Evolutionary conservation across 495 filamentous ascomycete genomes (phyloP).

Genomic region (Talaromyces stipitatus): DNA sequence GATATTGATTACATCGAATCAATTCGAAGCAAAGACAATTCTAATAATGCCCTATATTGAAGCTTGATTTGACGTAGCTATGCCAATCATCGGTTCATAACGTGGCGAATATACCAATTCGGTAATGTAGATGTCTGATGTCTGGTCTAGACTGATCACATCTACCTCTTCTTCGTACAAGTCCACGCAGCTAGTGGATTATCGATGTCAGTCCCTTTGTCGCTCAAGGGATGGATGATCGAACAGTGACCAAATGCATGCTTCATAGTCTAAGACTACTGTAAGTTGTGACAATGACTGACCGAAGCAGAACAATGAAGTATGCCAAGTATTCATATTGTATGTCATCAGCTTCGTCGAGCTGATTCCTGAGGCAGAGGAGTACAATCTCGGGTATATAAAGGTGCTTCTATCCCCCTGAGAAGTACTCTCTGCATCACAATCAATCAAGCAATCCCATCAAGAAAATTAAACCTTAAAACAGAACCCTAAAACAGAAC

Average conservation of each 20-base stretch:
- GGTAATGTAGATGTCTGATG: not conserved
- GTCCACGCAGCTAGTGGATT: too few relatives aligned
- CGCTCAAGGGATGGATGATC: not conserved
- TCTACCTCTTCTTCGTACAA: too few relatives aligned
- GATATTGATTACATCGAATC: not conserved
- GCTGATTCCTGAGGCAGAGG: not conserved
- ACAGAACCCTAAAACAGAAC: not conserved
- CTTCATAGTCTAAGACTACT: not conserved
- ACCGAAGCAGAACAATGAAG: not conserved
- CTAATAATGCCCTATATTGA: too few relatives aligned
- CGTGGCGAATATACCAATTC: not conserved
- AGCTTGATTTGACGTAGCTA: not conserved
- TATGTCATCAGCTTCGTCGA: not conserved
- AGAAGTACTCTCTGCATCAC: not conserved
- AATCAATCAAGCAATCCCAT: not conserved
- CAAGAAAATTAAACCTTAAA: not conserved
- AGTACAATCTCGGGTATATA: not conserved
- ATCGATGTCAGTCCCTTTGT: too few relatives aligned
- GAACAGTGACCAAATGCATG: not conserved
- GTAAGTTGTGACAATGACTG: not conserved
- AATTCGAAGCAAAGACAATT: too few relatives aligned
- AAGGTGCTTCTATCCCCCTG: not conserved
- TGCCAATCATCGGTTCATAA: not conserved
- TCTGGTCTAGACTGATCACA: not conserved
- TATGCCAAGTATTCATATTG: not conserved